Conservation (phyloP, 2,329 filamentous ascomycete genomes). For the Cryphonectria radicalis region DNA sequence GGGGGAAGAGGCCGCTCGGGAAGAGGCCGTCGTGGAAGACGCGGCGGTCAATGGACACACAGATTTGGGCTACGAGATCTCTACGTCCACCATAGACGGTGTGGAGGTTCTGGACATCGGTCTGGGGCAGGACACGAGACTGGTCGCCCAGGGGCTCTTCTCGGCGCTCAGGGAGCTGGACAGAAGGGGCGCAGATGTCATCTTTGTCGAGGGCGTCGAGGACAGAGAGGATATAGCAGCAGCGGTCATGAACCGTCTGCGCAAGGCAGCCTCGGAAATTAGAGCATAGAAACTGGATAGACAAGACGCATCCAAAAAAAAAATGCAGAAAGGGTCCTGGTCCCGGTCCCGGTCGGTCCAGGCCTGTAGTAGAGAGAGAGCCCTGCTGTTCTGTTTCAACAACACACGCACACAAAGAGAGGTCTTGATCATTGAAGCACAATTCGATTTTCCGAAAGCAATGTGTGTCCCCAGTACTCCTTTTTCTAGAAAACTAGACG, state of each 20-base stretch:
- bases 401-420: neutral
- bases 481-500: slow-evolving; percentile 30
- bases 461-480: slow-evolving; percentile 27
- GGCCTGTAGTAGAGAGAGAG: slow-evolving; percentile 17
- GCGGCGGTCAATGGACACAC: slow-evolving; percentile 31
- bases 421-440: neutral
- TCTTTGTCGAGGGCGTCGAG: slow-evolving; percentile 87
- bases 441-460: slow-evolving; percentile 26
- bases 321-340: neutral
- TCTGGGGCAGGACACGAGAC: slow-evolving; percentile 70
- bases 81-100: slow-evolving; percentile 37
- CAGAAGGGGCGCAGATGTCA: slow-evolving; percentile 74
- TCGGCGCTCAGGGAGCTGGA: slow-evolving; percentile 86
- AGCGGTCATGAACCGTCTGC: slow-evolving; percentile 82
- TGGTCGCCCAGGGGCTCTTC: slow-evolving; percentile 86
- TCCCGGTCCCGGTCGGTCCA: neutral
- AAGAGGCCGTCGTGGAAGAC: slow-evolving; percentile 32
- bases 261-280: slow-evolving; percentile 73
- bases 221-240: slow-evolving; percentile 82
- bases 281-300: slow-evolving; percentile 40
- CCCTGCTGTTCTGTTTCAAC: neutral
- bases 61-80: slow-evolving; percentile 45
- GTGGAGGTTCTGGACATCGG: slow-evolving; percentile 68
- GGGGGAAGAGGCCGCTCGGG: slow-evolving; percentile 40
- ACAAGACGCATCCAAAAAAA: slow-evolving; percentile 38